A percentile compares a stretch with the other conserved stretches of the same genome.
Conservation (phyloP, 192 early-diverging fungal species). For the Diversispora eburnea region DNA sequence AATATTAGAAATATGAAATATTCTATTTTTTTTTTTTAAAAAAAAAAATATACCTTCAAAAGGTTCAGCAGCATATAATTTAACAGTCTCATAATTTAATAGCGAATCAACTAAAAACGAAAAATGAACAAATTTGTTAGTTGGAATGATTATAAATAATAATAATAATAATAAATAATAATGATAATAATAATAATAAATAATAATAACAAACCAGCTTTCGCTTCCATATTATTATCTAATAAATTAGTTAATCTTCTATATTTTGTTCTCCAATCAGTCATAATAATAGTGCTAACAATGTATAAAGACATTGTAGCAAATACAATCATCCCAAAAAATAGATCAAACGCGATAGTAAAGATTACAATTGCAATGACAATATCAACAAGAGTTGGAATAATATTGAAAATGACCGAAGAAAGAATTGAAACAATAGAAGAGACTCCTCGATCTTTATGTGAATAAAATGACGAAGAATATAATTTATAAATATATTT, state of each 20-base stretch:
- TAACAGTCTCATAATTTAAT: conserved; percentile 96
- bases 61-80: conserved; percentile 49
- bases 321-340: conserved; percentile 75
- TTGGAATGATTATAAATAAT: background rate
- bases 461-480: conserved; percentile 8
- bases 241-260: conserved; percentile 68
- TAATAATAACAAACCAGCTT: conserved; percentile 52
- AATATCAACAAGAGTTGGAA: conserved; percentile 85
- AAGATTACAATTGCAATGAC: conserved; percentile 70
- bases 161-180: background rate
- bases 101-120: conserved; percentile 83
- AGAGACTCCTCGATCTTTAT: conserved; percentile 62
- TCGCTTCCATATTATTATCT: conserved; percentile 73
- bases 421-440: conserved; percentile 71
- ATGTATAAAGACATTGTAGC: conserved; percentile 85
- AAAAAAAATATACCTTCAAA: conserved; percentile 19
- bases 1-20: conserved; percentile 28
- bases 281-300: conserved; percentile 70
- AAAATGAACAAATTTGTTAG: conserved; percentile 42
- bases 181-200: conserved; percentile 32
- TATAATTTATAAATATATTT: too few species aligned
- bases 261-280: conserved; percentile 79
- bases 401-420: conserved; percentile 83
- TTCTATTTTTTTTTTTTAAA: background rate
- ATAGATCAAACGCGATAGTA: conserved; percentile 64